Evolutionary conservation across 2,329 filamentous ascomycete genomes (phyloP).

Genomic region (Penicillium expansum): DNA sequence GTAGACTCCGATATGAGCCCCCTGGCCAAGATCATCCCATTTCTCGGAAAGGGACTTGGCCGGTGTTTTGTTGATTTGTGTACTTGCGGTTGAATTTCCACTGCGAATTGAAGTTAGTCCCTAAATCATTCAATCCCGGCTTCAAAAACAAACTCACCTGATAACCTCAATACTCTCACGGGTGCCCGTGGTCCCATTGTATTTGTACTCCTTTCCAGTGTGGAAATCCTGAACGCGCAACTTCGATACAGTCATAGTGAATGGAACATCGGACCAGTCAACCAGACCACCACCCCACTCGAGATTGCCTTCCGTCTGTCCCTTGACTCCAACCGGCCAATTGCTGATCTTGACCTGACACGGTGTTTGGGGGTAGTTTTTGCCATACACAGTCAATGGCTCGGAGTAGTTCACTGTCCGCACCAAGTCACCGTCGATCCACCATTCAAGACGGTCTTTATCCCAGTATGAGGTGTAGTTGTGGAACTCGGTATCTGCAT

Average conservation of each 20-base stretch:
- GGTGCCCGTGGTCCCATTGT: constrained; percentile 58
- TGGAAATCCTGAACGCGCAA: constrained; percentile 56
- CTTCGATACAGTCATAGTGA: constrained; percentile 69
- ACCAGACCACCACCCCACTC: constrained; percentile 68
- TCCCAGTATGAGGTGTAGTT: constrained; percentile 64
- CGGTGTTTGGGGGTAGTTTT: constrained; percentile 68
- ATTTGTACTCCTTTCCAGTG: constrained; percentile 64
- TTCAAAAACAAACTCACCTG: constrained; percentile 26
- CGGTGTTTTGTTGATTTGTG: constrained; percentile 11
- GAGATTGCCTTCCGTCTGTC: constrained; percentile 48
- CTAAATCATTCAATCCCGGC: rapidly evolving
- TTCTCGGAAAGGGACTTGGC: constrained; percentile 10
- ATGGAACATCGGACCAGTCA: constrained; percentile 64
- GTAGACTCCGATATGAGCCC: constrained; percentile 17
- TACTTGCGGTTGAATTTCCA: constrained; percentile 16
- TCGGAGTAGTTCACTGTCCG: constrained; percentile 61
- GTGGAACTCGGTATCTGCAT: constrained; percentile 53
- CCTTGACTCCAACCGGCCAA: constrained; percentile 61
- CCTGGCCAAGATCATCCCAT: constrained; percentile 11
- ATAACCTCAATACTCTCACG: constrained; percentile 64
- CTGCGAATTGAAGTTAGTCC: not conserved
- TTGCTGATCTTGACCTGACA: constrained; percentile 68
- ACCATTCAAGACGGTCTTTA: constrained; percentile 62
- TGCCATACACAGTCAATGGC: constrained; percentile 50
- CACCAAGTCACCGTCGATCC: constrained; percentile 59